Percentiles rank a stretch among this genome's conserved stretches.
These are phyloP conservation scores for Yamadazyma sp. DNA, from an alignment of 1,139 yeast species.

Conservation along the genomic window DNA sequence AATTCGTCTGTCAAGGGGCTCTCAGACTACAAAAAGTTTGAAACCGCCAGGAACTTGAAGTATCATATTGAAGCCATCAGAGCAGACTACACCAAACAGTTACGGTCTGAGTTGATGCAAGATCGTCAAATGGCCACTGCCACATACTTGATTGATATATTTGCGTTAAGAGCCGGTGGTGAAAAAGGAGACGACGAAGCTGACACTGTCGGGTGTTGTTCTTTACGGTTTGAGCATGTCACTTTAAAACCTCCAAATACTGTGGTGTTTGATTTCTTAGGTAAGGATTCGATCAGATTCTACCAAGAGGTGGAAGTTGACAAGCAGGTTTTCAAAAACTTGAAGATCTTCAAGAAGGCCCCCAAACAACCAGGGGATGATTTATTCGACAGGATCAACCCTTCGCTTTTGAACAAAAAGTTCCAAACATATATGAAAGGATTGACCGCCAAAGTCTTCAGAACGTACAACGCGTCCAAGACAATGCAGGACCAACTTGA, in stretches of 20 bases:
- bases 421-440: slow-evolving; percentile 91
- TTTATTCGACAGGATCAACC: slow-evolving; percentile 86
- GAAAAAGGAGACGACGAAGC: slow-evolving; percentile 98
- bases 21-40: slow-evolving; percentile 88
- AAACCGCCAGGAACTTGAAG: slow-evolving; percentile 85
- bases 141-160: slow-evolving; percentile 87
- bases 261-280: slow-evolving; percentile 90
- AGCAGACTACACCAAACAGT: slow-evolving; percentile 66
- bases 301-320: slow-evolving; percentile 93
- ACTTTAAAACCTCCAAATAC: slow-evolving; percentile 82
- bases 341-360: slow-evolving; percentile 79
- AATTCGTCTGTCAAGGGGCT: slow-evolving; percentile 89
- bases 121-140: slow-evolving; percentile 95
- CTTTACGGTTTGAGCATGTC: slow-evolving; percentile 85
- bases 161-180: slow-evolving; percentile 97
- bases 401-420: slow-evolving; percentile 78
- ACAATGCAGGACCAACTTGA: slow-evolving; percentile 96
- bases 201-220: slow-evolving; percentile 97
- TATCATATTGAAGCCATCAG: slow-evolving; percentile 72
- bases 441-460: slow-evolving; percentile 92
- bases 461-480: slow-evolving; percentile 95
- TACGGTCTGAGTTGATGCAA: slow-evolving; percentile 76
- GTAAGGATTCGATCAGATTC: slow-evolving; percentile 92
- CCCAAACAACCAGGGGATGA: slow-evolving; percentile 93
- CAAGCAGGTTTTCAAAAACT: slow-evolving; percentile 82